Percentiles rank a stretch among this genome's conserved stretches.
Evolutionary conservation across 2,329 filamentous ascomycete genomes (phyloP).

Genomic region (Cladosporium velox): DNA sequence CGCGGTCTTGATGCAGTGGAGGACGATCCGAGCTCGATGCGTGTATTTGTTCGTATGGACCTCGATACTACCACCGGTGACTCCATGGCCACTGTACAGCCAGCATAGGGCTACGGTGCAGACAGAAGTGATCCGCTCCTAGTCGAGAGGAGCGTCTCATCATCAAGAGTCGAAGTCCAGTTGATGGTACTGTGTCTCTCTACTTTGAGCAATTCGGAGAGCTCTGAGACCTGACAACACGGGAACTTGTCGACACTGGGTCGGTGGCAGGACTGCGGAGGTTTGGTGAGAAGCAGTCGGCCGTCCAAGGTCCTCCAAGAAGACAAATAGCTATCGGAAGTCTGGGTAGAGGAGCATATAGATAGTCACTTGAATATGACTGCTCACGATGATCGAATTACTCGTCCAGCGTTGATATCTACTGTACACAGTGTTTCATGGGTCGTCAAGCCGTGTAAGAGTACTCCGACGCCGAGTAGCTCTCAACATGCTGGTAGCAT

Average conservation of each 20-base stretch:
- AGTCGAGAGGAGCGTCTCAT: background rate
- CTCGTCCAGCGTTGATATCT: background rate
- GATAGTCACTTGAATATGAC: background rate
- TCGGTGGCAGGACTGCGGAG: background rate
- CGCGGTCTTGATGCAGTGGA: background rate
- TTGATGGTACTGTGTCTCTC: background rate
- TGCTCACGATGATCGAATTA: background rate
- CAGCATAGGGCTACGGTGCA: too few species aligned
- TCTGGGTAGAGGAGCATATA: background rate
- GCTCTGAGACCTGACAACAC: background rate
- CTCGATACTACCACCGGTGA: too few species aligned
- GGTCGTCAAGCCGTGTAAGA: background rate
- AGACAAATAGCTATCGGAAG: background rate
- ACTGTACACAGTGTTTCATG: background rate
- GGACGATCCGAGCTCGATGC: background rate
- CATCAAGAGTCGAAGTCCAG: background rate
- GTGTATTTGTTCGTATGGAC: background rate
- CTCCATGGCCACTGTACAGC: too few species aligned
- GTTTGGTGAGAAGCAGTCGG: background rate
- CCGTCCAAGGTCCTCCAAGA: background rate
- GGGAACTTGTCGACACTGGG: background rate
- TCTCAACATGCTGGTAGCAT: background rate
- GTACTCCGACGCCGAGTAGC: background rate
- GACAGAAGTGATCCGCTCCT: background rate
- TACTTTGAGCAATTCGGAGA: background rate